Evolutionary conservation across 768 basidiomycete species (phyloP), one percentile per base, ranked within the genome.

Genomic region (Agrocybe praecox): DNA sequence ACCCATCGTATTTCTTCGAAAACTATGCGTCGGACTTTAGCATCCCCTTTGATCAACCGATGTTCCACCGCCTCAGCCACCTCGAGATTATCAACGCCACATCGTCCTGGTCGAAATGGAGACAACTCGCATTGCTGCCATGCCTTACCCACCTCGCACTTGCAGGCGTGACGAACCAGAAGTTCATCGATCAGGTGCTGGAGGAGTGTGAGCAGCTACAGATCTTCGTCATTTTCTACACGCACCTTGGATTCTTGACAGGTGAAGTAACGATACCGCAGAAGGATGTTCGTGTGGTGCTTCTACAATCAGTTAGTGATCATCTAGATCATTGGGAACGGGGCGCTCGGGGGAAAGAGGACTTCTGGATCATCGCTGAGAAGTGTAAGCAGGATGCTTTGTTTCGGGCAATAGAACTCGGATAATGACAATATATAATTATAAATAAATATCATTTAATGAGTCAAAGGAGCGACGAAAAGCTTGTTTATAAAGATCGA

Each of bases 361-460:
- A 66, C 33, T 62, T 64, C 46, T 66, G 62, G 65, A 47, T 61
- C 11, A 59, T 56, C 1, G 65, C 59, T 17, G 59, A 64, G 24
- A 57, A 47, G 22, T 40, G 36, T 4, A 49, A 56, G 32, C 48
- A 40, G 17, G 23, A 56, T 11, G 54, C 50, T 22, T 22, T 53
- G 29, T 42, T 32, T 18, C 45, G 52, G 34, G 52, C 40, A 1
- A 40, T 40, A 5, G 7, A 7, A 34, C 15, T 34, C 15, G 15
- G 33, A 5, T 40, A n/a, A 40, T 40, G n/a, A 5, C 3, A n/a
- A 5, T n/a, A 40, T 40, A 40, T n/a, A 5, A 40, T 40, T 40
- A 40, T 40, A 12, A 40, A 40, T 40, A 40, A 40, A 40, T 11
- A 14, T 12, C 33, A 10, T 22, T 18, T n/a, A 32, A 49, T 5